phyloP scores from a whole-genome alignment of 2,329 filamentous ascomycete species.

The Mycosphaerelloides madeirae region DNA sequence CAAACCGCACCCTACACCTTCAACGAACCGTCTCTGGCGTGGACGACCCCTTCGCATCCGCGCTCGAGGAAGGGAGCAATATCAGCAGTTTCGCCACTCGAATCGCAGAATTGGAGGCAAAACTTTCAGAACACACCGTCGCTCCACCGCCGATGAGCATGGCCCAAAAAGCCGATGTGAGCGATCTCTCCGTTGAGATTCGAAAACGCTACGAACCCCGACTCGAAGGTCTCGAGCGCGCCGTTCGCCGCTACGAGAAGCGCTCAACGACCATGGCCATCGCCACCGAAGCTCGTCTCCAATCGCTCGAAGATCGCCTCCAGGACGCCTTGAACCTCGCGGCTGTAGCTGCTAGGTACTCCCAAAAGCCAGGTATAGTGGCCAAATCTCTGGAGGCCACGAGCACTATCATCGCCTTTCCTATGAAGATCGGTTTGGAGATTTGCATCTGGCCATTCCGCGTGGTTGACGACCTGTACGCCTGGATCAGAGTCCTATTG shows the following conservation, averaged over 20 bases:
- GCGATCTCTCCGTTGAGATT: conserved; percentile 48
- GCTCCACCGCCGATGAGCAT: conserved; percentile 22
- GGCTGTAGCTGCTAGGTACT: conserved; percentile 60
- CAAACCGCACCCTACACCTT: conserved; percentile 72
- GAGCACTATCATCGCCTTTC: conserved; percentile 11
- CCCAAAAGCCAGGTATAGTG: conserved; percentile 23
- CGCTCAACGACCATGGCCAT: conserved; percentile 69
- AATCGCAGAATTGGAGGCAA: conserved; percentile 30
- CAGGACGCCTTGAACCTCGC: conserved; percentile 78
- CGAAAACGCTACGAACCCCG: conserved; percentile 68
- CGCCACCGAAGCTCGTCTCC: conserved; percentile 71
- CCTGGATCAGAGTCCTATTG: background rate
- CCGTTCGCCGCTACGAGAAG: conserved; percentile 88
- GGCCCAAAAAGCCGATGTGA: conserved; percentile 30
- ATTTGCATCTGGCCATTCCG: conserved; percentile 3
- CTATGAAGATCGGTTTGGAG: conserved; percentile 14
- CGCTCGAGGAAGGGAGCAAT: conserved; percentile 32
- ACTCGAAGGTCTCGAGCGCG: conserved; percentile 80
- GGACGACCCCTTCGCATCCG: conserved; percentile 21
- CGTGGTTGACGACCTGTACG: conserved; percentile 4
- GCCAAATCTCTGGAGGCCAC: conserved; percentile 16
- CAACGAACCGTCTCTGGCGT: conserved; percentile 60
- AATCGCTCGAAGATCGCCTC: conserved; percentile 64
- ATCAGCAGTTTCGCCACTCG: conserved; percentile 25
- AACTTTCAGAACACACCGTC: conserved; percentile 23